These are phyloP conservation scores for Coemansia sp. DNA, from an alignment of 192 early-diverging fungal genomes.

Conservation along the genomic window DNA sequence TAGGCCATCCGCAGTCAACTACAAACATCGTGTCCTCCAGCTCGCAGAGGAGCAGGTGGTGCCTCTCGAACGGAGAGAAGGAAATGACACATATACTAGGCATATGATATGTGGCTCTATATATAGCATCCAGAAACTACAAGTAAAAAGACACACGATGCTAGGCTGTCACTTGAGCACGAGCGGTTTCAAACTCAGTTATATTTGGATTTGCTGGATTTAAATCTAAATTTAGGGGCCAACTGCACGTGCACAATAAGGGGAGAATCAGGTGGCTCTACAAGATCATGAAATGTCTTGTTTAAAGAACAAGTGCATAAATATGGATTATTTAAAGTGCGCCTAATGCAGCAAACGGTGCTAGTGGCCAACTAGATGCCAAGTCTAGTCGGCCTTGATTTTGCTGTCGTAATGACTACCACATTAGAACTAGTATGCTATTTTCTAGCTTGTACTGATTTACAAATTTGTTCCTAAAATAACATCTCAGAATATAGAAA, in stretches of 20 bases:
- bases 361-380: neutral
- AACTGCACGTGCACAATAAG: neutral
- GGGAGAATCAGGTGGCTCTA: neutral
- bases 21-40: conserved; percentile 54
- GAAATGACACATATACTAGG: conserved; percentile 47
- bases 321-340: neutral
- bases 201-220: neutral
- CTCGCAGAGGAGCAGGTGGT: conserved; percentile 52
- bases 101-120: conserved; percentile 15
- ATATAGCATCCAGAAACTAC: neutral
- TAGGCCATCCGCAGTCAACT: conserved; percentile 53
- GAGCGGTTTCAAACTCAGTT: neutral
- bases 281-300: too few relatives aligned
- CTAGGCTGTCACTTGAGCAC: neutral
- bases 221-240: neutral
- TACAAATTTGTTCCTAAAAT: neutral
- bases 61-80: conserved; percentile 48
- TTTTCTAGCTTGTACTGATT: neutral
- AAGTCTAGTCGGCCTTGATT: neutral
- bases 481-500: conserved; percentile 6
- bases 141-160: neutral
- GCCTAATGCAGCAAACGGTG: neutral
- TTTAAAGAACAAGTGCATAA: too few relatives aligned
- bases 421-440: neutral
- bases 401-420: too few relatives aligned